Evolutionary conservation across 352 stramenopile species (phyloP), one percentile per base, ranked within the genome.

Genomic region (Globisporangium emineosum): DNA sequence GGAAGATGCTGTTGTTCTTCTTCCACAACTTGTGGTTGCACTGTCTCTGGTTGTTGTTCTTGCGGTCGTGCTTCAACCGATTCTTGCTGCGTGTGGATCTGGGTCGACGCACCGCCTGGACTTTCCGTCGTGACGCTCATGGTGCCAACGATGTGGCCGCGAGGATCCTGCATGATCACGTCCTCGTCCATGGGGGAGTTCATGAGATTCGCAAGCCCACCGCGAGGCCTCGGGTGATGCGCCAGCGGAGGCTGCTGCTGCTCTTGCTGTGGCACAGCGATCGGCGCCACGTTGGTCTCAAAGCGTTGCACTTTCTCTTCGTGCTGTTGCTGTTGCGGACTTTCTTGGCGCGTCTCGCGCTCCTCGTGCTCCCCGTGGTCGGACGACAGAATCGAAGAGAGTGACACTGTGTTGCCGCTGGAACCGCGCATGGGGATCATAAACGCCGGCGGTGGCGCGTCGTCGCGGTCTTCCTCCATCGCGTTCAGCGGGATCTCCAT

Each of bases 401-500:
- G 62, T 15, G 77, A 82, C n/a, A 70, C 76, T 64, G 77, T 77
- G 49, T 59, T 65, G 23, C 27, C 51, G 30, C 69, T 78, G 51
- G 58, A 57, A 19, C 27, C 47, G 21, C 69, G 65, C 71, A 67
- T 57, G 3, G 69, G 71, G 55, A 76, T 67, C 54, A 66, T 66
- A 54, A 76, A 78, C 40, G 62, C 66, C 19, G 71, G 71, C 5
- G 71, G 62, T 32, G 62, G 43, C 25, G 50, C 47, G 27, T 54
- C 42, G 52, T 66, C 42, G 25, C 15, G 64, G 60, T 72, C 67
- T 17, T 73, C 66, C 19, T 83, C 74, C 27, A 71, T 69, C 19
- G 75, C 77, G 59, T 83, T 83, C 51, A 83, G 65, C 55, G 80
- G 73, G 64, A 86, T 78, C 68, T 86, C 70, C 77, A 86, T 86